These are phyloP conservation scores for Microthlaspi erraticum DNA, from an alignment of 345 rosid genomes.

Conservation along the genomic window DNA sequence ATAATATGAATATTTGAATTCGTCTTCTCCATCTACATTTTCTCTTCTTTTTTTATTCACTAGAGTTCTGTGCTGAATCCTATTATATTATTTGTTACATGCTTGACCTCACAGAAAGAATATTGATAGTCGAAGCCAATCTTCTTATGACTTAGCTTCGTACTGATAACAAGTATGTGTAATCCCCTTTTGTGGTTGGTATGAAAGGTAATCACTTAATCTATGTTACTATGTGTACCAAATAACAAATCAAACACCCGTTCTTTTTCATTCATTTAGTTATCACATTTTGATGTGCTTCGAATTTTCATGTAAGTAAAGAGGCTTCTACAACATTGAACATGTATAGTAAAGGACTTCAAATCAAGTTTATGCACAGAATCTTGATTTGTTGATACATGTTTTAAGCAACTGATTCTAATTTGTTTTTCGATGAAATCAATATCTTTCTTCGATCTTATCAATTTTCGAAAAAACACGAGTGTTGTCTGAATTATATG, in stretches of 20 bases:
- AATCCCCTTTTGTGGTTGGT: slow-evolving; percentile 1
- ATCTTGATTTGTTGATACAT: slow-evolving; percentile 7
- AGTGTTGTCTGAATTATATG: too few species aligned
- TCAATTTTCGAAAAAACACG: too few species aligned
- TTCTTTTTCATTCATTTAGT: slow-evolving; percentile 9
- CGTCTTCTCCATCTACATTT: slow-evolving; percentile 25
- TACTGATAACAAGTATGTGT: slow-evolving; percentile 2
- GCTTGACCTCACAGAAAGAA: neutral
- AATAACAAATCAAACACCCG: slow-evolving; percentile 2
- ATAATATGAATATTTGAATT: slow-evolving; percentile 33
- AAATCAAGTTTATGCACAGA: slow-evolving; percentile 14
- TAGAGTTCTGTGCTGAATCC: slow-evolving; percentile 17
- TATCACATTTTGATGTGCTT: neutral
- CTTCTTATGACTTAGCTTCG: slow-evolving; percentile 7
- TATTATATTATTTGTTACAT: slow-evolving; percentile 19
- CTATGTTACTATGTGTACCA: slow-evolving; percentile 23
- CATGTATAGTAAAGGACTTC: slow-evolving; percentile 8
- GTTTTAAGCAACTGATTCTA: neutral
- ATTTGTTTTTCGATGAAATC: slow-evolving; percentile 12
- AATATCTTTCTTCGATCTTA: neutral
- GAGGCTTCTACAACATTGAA: slow-evolving; percentile 18
- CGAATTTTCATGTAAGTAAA: neutral
- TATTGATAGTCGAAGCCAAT: neutral
- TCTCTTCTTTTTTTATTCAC: slow-evolving; percentile 4
- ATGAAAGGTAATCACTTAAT: slow-evolving; percentile 2